Conservation (phyloP, 2,329 filamentous ascomycete species). For the Incumbomyces lentus region DNA sequence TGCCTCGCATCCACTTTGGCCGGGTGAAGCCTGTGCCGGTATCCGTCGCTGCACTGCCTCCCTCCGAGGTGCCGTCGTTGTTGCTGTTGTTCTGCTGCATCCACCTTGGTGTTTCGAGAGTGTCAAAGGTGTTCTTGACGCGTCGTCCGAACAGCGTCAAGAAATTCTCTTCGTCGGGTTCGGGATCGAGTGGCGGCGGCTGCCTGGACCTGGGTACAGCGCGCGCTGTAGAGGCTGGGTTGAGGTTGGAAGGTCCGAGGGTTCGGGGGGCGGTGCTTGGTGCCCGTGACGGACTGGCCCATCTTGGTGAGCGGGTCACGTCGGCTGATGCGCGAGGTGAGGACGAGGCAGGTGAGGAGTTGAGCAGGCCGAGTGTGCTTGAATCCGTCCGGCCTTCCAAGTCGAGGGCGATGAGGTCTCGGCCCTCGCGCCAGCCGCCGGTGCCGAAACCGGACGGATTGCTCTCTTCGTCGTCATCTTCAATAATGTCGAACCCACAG, state of each 20-base stretch:
- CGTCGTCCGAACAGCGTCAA: slow-evolving; percentile 75
- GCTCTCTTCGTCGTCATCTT: slow-evolving; percentile 59
- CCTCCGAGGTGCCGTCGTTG: neutral
- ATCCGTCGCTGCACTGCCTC: slow-evolving; percentile 29
- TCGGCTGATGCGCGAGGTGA: slow-evolving; percentile 18
- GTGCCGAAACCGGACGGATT: slow-evolving; percentile 58
- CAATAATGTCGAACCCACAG: slow-evolving; percentile 68
- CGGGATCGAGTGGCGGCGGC: slow-evolving; percentile 38
- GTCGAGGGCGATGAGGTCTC: slow-evolving; percentile 81
- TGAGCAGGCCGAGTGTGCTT: slow-evolving; percentile 29
- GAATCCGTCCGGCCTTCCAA: slow-evolving; percentile 46
- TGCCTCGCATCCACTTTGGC: slow-evolving; percentile 69
- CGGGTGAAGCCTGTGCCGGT: slow-evolving; percentile 59
- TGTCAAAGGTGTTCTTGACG: slow-evolving; percentile 86
- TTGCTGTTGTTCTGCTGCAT: slow-evolving; percentile 37
- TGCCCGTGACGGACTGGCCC: slow-evolving; percentile 21
- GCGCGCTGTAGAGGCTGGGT: neutral
- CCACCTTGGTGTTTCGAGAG: slow-evolving; percentile 72
- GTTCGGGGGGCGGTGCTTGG: slow-evolving; percentile 14
- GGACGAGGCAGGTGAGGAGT: slow-evolving; percentile 20
- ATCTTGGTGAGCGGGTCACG: slow-evolving; percentile 5
- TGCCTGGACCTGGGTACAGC: neutral
- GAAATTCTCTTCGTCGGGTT: slow-evolving; percentile 68
- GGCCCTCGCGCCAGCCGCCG: slow-evolving; percentile 82
- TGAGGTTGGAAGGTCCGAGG: neutral